phyloP scores from a whole-genome alignment of 257 asterid species.

The Nicotiana attenuata region DNA sequence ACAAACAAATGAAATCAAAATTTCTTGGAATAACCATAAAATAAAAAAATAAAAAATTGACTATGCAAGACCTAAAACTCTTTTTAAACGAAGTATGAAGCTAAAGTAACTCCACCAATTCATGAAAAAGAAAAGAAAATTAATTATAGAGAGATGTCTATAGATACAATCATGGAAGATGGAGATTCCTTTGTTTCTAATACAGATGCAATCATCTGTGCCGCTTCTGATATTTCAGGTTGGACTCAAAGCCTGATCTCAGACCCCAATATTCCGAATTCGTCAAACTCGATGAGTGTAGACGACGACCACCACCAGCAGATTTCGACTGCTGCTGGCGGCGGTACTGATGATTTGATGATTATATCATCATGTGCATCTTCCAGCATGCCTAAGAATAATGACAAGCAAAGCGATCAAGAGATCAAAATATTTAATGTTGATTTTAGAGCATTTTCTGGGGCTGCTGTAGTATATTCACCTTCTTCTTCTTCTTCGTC shows the following conservation, averaged over 20 bases:
- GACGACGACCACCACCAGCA: background rate
- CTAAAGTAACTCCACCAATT: background rate
- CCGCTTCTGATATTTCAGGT: background rate
- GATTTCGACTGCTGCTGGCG: background rate
- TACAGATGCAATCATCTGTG: background rate
- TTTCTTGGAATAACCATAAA: too few relatives aligned
- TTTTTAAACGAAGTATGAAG: background rate
- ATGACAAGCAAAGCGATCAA: background rate
- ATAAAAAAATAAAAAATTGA: background rate
- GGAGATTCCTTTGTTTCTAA: background rate
- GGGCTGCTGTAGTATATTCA: too few relatives aligned
- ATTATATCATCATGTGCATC: background rate
- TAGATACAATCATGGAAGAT: background rate
- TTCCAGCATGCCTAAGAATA: background rate
- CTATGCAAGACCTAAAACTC: background rate
- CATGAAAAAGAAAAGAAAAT: too few relatives aligned
- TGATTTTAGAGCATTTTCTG: too few relatives aligned
- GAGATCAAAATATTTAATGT: background rate
- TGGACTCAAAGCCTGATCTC: too few relatives aligned
- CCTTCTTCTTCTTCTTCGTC: too few relatives aligned
- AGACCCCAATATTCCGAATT: too few relatives aligned
- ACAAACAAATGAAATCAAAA: too few relatives aligned
- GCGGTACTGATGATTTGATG: background rate
- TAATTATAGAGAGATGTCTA: background rate
- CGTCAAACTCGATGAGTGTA: too few relatives aligned